Conservation (phyloP, 306 rosid species). For the Cajanus cajan region DNA sequence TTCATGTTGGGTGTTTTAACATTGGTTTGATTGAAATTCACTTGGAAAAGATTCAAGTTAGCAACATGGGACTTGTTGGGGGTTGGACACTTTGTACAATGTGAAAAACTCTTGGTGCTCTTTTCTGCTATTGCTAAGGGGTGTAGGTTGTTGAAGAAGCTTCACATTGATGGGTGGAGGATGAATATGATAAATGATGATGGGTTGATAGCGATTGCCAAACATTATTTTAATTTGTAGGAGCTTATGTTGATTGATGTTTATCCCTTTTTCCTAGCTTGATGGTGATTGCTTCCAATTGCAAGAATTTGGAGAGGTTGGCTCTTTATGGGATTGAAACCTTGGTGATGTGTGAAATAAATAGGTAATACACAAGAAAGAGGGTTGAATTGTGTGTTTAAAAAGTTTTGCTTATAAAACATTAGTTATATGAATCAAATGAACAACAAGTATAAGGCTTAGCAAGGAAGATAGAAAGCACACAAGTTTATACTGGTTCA, state of each 20-base stretch:
- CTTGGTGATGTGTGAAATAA: slow-evolving; percentile 73
- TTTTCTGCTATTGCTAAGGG: slow-evolving; percentile 54
- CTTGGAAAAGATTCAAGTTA: slow-evolving; percentile 76
- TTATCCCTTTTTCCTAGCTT: slow-evolving; percentile 60
- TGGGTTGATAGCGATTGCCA: slow-evolving; percentile 64
- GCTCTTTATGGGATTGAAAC: slow-evolving; percentile 77
- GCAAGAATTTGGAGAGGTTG: slow-evolving; percentile 65
- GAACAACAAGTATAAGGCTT: too few species aligned
- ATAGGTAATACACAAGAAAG: too few species aligned
- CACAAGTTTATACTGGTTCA: too few species aligned
- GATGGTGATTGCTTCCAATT: slow-evolving; percentile 55
- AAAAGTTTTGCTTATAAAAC: too few species aligned
- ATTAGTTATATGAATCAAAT: too few species aligned
- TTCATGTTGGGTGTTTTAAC: slow-evolving; percentile 42
- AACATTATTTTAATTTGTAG: slow-evolving; percentile 56
- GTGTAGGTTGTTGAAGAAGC: slow-evolving; percentile 69
- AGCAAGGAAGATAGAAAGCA: too few species aligned
- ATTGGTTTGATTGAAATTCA: slow-evolving; percentile 57
- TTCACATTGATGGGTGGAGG: slow-evolving; percentile 89
- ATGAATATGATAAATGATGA: slow-evolving; percentile 70
- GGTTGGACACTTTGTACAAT: slow-evolving; percentile 59
- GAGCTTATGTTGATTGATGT: slow-evolving; percentile 81
- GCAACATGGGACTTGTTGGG: slow-evolving; percentile 69
- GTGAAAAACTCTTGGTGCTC: slow-evolving; percentile 71
- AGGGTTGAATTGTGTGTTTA: too few species aligned